Conservation (phyloP, 352 stramenopile species). For the Globisporangium mamillatum region DNA sequence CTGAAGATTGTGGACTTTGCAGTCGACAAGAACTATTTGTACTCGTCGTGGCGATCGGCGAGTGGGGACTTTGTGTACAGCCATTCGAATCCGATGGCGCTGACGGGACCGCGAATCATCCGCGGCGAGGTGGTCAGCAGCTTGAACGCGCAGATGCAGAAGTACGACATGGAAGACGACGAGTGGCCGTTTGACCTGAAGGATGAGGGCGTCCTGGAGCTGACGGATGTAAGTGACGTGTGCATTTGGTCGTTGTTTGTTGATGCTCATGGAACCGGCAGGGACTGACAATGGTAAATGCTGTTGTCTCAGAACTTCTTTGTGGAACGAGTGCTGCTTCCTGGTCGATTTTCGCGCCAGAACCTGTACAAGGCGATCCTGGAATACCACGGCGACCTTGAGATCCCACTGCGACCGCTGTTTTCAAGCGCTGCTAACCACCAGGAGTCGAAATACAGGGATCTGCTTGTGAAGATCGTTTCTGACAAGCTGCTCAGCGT, state of each 20-base stretch:
- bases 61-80: slow-evolving; percentile 58
- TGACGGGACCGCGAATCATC: slow-evolving; percentile 58
- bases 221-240: slow-evolving; percentile 41
- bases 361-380: slow-evolving; percentile 59
- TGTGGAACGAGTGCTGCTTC: slow-evolving; percentile 49
- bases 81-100: slow-evolving; percentile 66
- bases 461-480: slow-evolving; percentile 54
- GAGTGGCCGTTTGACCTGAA: slow-evolving; percentile 56
- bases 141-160: slow-evolving; percentile 62
- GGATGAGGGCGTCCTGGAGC: slow-evolving; percentile 30
- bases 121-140: slow-evolving; percentile 49
- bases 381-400: slow-evolving; percentile 39
- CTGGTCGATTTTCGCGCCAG: slow-evolving; percentile 62
- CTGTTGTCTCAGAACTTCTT: slow-evolving; percentile 45
- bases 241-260: neutral
- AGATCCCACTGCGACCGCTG: slow-evolving; percentile 25
- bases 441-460: slow-evolving; percentile 63
- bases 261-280: neutral
- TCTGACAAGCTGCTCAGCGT: slow-evolving; percentile 32
- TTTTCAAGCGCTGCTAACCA: slow-evolving; percentile 30
- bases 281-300: neutral
- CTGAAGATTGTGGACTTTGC: slow-evolving; percentile 74
- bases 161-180: slow-evolving; percentile 54
- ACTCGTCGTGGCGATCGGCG: slow-evolving; percentile 68
- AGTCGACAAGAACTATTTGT: slow-evolving; percentile 63